Conservation (phyloP, 768 basidiomycete genomes). For the Dictyophora rubrovolvata region DNA sequence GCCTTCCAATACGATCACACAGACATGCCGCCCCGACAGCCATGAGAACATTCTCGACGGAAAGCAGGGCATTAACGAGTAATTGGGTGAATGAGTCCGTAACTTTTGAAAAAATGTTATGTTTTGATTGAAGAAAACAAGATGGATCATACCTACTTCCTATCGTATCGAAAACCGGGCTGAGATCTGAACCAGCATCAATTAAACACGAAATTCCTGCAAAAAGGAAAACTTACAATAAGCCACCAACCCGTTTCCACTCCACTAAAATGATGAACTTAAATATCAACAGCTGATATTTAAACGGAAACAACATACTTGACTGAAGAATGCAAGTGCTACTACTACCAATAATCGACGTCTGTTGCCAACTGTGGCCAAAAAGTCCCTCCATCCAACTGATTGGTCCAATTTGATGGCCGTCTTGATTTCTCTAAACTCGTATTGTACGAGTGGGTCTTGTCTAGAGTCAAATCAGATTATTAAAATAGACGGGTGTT, state of each 20-base stretch:
- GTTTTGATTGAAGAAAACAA: background rate
- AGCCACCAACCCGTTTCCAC: conserved; percentile 39
- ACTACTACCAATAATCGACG: conserved; percentile 46
- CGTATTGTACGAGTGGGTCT: conserved; percentile 49
- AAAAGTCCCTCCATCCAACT: conserved; percentile 35
- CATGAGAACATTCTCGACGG: conserved; percentile 46
- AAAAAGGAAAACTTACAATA: conserved; percentile 19
- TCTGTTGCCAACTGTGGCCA: conserved; percentile 43
- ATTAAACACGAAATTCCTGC: background rate
- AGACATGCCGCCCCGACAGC: conserved; percentile 40
- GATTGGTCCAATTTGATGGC: conserved; percentile 37
- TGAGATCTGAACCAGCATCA: conserved; percentile 26
- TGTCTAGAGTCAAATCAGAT: conserved; percentile 18
- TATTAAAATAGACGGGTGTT: background rate
- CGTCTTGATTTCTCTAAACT: conserved; percentile 56
- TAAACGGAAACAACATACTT: conserved; percentile 15
- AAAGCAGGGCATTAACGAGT: conserved; percentile 40
- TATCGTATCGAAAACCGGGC: conserved; percentile 42
- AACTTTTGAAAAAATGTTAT: conserved; percentile 20
- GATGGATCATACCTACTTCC: conserved; percentile 25
- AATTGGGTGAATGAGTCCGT: conserved; percentile 35
- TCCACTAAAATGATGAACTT: conserved; percentile 21
- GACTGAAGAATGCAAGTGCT: conserved; percentile 49
- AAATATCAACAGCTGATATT: background rate
- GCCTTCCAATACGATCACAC: conserved; percentile 40